Base-by-base conservation (phyloP, 1,284 basidiomycete species). In the Flammula alnicola region DNA sequence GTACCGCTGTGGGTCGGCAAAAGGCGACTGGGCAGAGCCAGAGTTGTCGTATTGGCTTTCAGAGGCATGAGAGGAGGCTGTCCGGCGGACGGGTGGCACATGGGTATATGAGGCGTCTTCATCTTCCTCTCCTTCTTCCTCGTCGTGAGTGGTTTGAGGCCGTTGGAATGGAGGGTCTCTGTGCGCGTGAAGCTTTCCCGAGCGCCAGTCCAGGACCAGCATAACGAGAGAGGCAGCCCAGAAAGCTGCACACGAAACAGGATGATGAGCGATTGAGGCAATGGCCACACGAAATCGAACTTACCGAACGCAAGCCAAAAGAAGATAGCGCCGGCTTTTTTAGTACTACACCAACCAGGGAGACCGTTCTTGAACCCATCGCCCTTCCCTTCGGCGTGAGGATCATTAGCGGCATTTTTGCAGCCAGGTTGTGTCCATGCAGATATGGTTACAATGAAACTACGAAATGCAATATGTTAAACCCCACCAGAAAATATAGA, bases 291-390 rank as follows among this genome's bases (percentile, higher is more conserved):
- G 16, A 36, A 31, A 27, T 6, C 26, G 11, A 16, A 57, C 69
- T 20, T 47, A 88, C 86, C 77, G 47, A 89, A 87, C 1, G 80
- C 74, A n/a, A 93, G 67, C 93, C 93, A 95, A 65, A 93, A 88
- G 69, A 96, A 95, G 45, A 94, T 81, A 5, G 82, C 81, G 0
- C 80, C 89, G 3, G 93, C 93, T 63, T 92, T 93, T 73, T 95
- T 95, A 5, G 93, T 95, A 55, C 77, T 83, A 68, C 93, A 96
- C 88, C 90, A 95, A 1, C 86, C 82, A 9, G 76, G 66, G 5
- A 96, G 74, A 5, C 75, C 90, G 9, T 77, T 76, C 59, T 80
- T 80, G 67, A 87, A 96, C 47, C 71, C 78, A 41, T 86, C 78
- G 7, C 91, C 90, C n/a, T 80, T 76, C 45, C 68, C 61, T 41